phyloP scores from a whole-genome alignment of 2,329 filamentous ascomycete species.

The Raffaelea arxii region DNA sequence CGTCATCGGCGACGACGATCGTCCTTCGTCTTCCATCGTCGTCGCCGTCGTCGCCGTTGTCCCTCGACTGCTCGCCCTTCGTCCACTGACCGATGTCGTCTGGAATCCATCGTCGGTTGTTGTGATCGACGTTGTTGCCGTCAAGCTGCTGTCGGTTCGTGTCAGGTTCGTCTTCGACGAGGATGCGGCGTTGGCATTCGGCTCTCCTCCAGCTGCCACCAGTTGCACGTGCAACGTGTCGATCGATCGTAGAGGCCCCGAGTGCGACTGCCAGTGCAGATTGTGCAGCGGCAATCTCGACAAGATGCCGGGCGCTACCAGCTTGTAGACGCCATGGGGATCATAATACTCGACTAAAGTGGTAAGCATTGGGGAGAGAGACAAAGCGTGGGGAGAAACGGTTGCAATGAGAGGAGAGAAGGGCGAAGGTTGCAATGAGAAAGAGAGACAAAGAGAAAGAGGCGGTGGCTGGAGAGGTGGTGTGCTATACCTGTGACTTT shows the following conservation, averaged over 20 bases:
- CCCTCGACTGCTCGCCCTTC: constrained; percentile 24
- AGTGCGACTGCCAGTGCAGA: constrained; percentile 93
- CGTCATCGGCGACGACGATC: constrained; percentile 23
- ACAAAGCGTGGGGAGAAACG: background rate
- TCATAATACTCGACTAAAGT: constrained; percentile 85
- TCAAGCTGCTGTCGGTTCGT: constrained; percentile 20
- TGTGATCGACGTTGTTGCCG: constrained; percentile 17
- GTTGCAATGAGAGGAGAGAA: background rate
- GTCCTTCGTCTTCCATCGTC: constrained; percentile 28
- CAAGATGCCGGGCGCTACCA: constrained; percentile 68
- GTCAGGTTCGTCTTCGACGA: constrained; percentile 16
- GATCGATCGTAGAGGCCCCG: constrained; percentile 84
- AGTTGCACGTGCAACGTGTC: constrained; percentile 86
- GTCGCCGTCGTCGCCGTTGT: no score
- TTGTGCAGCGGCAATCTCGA: constrained; percentile 78
- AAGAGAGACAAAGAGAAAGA: no score
- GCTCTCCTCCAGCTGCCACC: constrained; percentile 49
- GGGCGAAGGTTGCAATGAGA: background rate
- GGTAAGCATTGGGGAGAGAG: background rate
- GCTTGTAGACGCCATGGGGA: constrained; percentile 77
- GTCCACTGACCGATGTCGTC: constrained; percentile 40
- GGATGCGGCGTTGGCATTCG: constrained; percentile 14
- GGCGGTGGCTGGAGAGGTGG: no score
- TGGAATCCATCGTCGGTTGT: constrained; percentile 50
- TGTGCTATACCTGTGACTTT: constrained; percentile 61